Conservation (phyloP, 78 protist genomes). For the Cavenderia fasciculata region DNA sequence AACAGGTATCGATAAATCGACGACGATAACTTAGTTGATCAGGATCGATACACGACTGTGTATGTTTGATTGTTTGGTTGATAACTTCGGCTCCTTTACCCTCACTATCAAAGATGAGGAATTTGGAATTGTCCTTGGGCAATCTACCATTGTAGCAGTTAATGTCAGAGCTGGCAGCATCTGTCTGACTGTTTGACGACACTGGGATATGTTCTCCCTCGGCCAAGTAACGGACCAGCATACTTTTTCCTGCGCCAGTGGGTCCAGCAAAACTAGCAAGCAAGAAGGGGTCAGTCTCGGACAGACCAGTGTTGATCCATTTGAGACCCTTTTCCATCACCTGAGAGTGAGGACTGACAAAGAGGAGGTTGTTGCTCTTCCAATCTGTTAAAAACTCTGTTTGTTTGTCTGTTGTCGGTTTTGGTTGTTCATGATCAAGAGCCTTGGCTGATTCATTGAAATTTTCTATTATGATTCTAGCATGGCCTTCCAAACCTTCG, state of each 20-base stretch:
- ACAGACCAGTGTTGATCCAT: conserved; percentile 5
- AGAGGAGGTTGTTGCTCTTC: not conserved
- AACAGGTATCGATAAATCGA: not conserved
- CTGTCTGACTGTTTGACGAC: not conserved
- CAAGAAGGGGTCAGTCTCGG: conserved; percentile 9
- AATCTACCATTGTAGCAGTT: not conserved
- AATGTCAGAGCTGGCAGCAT: not conserved
- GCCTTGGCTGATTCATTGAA: too few species aligned
- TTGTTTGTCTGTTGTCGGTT: not conserved
- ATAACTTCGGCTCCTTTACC: not conserved
- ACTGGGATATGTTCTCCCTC: not conserved
- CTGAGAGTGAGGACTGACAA: not conserved
- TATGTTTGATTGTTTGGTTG: not conserved
- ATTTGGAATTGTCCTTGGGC: not conserved
- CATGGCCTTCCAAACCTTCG: too few species aligned
- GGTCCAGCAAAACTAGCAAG: conserved; percentile 5
- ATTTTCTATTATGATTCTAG: too few species aligned
- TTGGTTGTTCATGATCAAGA: not conserved
- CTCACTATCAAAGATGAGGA: not conserved
- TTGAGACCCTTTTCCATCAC: not conserved
- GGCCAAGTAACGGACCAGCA: not conserved
- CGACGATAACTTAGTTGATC: not conserved
- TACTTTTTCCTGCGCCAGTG: conserved; percentile 15
- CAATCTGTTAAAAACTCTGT: not conserved
- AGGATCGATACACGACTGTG: not conserved